Percentiles rank a stretch among this genome's conserved stretches.
phyloP scores from a whole-genome alignment of 1,284 basidiomycete species.

The Trametes polyzona region DNA sequence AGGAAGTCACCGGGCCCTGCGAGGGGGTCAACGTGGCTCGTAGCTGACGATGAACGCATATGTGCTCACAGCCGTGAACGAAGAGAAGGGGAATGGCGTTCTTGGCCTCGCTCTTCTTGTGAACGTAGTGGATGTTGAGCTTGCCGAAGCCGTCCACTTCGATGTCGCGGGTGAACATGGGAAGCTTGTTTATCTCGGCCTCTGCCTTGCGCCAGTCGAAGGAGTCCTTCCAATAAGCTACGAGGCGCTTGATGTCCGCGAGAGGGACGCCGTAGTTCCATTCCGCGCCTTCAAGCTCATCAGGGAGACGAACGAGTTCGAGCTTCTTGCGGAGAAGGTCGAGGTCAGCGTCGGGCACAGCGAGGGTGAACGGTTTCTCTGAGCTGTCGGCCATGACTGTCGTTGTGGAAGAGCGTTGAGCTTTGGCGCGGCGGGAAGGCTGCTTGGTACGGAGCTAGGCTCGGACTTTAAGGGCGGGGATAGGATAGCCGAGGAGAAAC shows the following conservation, averaged over 20 bases:
- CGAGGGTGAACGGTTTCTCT: constrained; percentile 25
- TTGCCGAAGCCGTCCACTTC: constrained; percentile 40
- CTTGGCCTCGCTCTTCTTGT: constrained; percentile 39
- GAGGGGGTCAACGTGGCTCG: too few relatives aligned
- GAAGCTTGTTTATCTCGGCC: constrained; percentile 43
- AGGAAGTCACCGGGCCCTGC: constrained; percentile 65
- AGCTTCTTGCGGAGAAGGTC: constrained; percentile 25
- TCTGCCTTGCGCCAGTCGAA: constrained; percentile 52
- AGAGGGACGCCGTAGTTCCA: constrained; percentile 48
- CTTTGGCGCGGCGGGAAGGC: too few relatives aligned
- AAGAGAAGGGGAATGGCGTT: constrained; percentile 52
- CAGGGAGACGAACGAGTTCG: constrained; percentile 39
- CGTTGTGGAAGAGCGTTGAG: too few relatives aligned
- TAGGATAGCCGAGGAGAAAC: too few relatives aligned
- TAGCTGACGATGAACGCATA: not conserved
- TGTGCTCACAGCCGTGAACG: constrained; percentile 49
- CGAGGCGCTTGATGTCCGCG: constrained; percentile 43
- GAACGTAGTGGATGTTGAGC: constrained; percentile 49
- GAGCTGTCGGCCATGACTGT: not conserved
- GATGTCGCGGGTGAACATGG: constrained; percentile 49
- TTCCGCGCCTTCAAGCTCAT: constrained; percentile 43
- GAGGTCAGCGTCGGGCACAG: constrained; percentile 23
- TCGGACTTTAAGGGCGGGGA: too few relatives aligned
- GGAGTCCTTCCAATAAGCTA: constrained; percentile 41
- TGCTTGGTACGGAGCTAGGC: too few relatives aligned